Conservation (phyloP, 129 eudicot genomes). For the Arctium minus region DNA sequence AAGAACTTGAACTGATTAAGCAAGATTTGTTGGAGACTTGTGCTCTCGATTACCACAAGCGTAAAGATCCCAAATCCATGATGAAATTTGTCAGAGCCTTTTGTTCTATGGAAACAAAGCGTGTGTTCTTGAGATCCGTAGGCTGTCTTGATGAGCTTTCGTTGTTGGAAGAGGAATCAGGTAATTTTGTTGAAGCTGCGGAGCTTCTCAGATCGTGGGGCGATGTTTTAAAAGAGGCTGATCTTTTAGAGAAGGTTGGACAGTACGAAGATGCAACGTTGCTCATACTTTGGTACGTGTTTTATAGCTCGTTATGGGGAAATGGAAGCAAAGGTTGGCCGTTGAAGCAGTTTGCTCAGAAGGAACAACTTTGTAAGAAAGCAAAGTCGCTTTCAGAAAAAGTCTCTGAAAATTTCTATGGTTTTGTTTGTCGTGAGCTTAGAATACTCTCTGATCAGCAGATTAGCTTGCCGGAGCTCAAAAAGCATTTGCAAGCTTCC, state of each 20-base stretch:
- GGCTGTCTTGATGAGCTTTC: slow-evolving; percentile 63
- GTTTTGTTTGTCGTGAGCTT: slow-evolving; percentile 42
- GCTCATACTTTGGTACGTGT: slow-evolving; percentile 32
- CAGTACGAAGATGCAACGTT: slow-evolving; percentile 25
- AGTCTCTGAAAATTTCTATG: slow-evolving; percentile 23
- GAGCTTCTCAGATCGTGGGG: slow-evolving; percentile 55
- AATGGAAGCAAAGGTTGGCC: slow-evolving; percentile 56
- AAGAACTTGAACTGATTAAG: slow-evolving; percentile 45
- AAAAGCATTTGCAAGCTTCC: slow-evolving; percentile 24
- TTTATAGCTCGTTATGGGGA: slow-evolving; percentile 43
- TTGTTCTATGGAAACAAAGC: slow-evolving; percentile 43
- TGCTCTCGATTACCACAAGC: slow-evolving; percentile 41
- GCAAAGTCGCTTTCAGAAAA: slow-evolving; percentile 33
- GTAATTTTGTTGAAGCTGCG: slow-evolving; percentile 60
- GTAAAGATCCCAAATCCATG: slow-evolving; percentile 41
- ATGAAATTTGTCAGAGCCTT: slow-evolving; percentile 64
- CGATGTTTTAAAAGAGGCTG: slow-evolving; percentile 51
- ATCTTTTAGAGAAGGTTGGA: slow-evolving; percentile 53
- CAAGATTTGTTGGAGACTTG: slow-evolving; percentile 55
- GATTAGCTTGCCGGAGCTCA: slow-evolving; percentile 35
- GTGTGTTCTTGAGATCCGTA: slow-evolving; percentile 42
- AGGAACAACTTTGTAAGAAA: slow-evolving; percentile 44
- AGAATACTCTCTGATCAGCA: slow-evolving; percentile 30
- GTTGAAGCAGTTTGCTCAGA: slow-evolving; percentile 36
- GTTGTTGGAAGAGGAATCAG: slow-evolving; percentile 61